These are phyloP conservation scores for Kregervanrija delftensis DNA, from an alignment of 805 yeast genomes.

Conservation along the genomic window DNA sequence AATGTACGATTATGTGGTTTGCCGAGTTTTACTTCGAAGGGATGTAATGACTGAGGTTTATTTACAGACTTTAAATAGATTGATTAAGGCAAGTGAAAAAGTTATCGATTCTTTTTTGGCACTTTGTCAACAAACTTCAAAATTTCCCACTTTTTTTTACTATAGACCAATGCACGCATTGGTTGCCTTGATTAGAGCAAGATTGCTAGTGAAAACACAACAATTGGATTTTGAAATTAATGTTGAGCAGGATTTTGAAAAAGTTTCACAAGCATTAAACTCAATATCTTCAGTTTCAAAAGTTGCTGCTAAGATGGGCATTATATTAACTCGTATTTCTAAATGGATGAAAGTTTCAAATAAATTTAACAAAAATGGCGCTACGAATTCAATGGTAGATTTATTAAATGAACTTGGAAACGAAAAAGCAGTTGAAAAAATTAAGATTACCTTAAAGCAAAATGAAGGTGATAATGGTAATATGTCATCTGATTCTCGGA, in stretches of 20 bases:
- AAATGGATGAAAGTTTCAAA: slow-evolving; percentile 34
- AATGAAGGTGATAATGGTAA: slow-evolving; percentile 23
- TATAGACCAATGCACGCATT: slow-evolving; percentile 49
- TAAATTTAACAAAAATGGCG: slow-evolving; percentile 39
- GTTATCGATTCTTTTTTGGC: slow-evolving; percentile 38
- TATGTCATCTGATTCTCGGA: slow-evolving; percentile 22
- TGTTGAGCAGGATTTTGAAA: slow-evolving; percentile 26
- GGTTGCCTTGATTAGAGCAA: slow-evolving; percentile 39
- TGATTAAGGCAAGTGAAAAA: slow-evolving; percentile 40
- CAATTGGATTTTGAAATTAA: slow-evolving; percentile 28
- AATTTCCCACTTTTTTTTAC: slow-evolving; percentile 45
- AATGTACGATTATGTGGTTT: slow-evolving; percentile 46
- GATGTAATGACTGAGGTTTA: slow-evolving; percentile 28
- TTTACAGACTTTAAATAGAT: slow-evolving; percentile 32
- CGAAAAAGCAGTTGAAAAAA: slow-evolving; percentile 36
- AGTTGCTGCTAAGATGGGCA: slow-evolving; percentile 29
- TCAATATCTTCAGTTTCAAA: slow-evolving; percentile 20
- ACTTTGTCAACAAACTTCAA: slow-evolving; percentile 31
- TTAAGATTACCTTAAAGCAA: slow-evolving; percentile 19
- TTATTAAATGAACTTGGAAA: slow-evolving; percentile 47
- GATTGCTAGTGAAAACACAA: slow-evolving; percentile 38
- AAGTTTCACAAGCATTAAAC: slow-evolving; percentile 20
- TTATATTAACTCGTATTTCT: slow-evolving; percentile 28
- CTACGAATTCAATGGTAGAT: slow-evolving; percentile 47
- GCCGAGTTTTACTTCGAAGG: slow-evolving; percentile 28